phyloP scores from a whole-genome alignment of 176 grass and related monocot species.

The Carex cristatella region DNA sequence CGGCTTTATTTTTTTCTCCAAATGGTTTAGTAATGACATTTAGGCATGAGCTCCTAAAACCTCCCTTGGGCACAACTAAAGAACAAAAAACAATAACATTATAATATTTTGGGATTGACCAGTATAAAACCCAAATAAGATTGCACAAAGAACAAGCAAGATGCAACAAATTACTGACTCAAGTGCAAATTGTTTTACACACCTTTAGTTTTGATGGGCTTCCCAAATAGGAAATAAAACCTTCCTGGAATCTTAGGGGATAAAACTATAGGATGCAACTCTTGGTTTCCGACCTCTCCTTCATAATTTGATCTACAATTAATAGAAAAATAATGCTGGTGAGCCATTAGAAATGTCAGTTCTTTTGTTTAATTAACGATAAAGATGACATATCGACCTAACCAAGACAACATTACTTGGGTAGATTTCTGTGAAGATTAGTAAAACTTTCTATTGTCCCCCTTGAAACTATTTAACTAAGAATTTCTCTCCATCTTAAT shows the following conservation, averaged over 20 bases:
- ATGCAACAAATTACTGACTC: not conserved
- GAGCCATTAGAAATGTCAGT: not conserved
- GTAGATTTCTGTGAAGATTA: too few relatives aligned
- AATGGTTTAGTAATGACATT: not conserved
- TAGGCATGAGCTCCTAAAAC: not conserved
- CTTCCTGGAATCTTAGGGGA: conserved; percentile 71
- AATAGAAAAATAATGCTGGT: not conserved
- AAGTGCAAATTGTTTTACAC: not conserved
- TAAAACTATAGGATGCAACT: conserved; percentile 41
- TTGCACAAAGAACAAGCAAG: not conserved
- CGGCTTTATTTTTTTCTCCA: not conserved
- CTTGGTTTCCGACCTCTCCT: conserved; percentile 69
- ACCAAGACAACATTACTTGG: not conserved
- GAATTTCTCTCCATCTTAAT: not conserved
- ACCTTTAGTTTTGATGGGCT: conserved; percentile 88
- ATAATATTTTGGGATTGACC: conserved; percentile 5
- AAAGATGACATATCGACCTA: not conserved
- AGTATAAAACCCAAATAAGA: not conserved
- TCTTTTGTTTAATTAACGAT: not conserved
- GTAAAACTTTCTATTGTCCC: not conserved
- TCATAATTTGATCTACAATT: conserved; percentile 41
- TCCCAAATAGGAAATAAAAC: conserved; percentile 78
- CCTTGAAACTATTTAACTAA: not conserved
- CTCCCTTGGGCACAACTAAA: not conserved
- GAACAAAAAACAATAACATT: not conserved